Percentiles rank a stretch among this genome's conserved stretches.
Conservation (phyloP, 768 basidiomycete species). For the Chalciporus piperatus region DNA sequence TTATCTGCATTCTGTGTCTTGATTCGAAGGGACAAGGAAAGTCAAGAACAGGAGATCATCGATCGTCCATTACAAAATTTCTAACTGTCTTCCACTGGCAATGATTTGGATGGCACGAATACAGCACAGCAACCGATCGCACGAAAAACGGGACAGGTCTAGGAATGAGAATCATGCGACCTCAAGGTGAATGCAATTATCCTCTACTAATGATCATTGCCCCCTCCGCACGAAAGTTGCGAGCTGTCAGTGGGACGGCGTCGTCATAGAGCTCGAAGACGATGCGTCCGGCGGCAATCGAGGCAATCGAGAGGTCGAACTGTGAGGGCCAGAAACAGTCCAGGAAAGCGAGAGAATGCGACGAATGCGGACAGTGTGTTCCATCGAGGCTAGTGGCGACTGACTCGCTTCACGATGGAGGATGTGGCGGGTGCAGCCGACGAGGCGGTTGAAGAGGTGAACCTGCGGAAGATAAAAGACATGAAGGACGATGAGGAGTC, state of each 20-base stretch:
- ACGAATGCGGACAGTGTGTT: slow-evolving; percentile 2
- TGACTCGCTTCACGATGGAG: slow-evolving; percentile 14
- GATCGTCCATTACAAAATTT: too few relatives aligned
- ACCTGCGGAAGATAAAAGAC: slow-evolving; percentile 51
- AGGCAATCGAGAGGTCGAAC: slow-evolving; percentile 67
- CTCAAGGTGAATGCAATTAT: background rate
- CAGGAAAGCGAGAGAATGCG: background rate
- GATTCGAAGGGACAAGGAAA: too few relatives aligned
- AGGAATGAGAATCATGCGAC: background rate
- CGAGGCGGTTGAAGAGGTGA: slow-evolving; percentile 48
- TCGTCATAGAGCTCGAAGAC: slow-evolving; percentile 83
- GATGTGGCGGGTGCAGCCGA: slow-evolving; percentile 14
- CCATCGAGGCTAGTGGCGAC: background rate
- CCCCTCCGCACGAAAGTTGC: slow-evolving; percentile 63
- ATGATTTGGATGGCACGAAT: too few relatives aligned
- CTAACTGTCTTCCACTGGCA: too few relatives aligned
- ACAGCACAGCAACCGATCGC: too few relatives aligned
- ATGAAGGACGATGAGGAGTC: slow-evolving; percentile 32
- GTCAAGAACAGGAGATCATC: too few relatives aligned
- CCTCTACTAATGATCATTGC: background rate
- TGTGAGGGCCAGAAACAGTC: slow-evolving; percentile 23
- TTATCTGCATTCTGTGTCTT: too few relatives aligned
- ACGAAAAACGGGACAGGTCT: too few relatives aligned
- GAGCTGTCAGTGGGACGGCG: slow-evolving; percentile 74
- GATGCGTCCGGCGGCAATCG: slow-evolving; percentile 62